Conservation (phyloP, 2,329 filamentous ascomycete genomes). For the Fusarium nurragi region DNA sequence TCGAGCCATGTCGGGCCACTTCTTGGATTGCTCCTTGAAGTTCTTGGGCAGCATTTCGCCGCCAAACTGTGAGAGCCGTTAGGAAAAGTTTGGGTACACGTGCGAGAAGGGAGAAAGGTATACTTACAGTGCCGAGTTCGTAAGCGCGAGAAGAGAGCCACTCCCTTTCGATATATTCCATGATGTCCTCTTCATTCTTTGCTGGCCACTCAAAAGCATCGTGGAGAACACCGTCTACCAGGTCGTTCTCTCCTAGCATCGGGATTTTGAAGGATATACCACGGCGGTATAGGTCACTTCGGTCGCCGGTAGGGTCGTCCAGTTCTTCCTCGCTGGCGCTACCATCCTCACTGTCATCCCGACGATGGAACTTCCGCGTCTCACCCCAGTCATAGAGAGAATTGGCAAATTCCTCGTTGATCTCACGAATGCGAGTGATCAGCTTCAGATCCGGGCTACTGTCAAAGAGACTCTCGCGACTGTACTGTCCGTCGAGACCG, state of each 20-base stretch:
- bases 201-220: slow-evolving; percentile 36
- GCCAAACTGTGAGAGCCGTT: slow-evolving; percentile 51
- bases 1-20: slow-evolving; percentile 60
- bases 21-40: slow-evolving; percentile 64
- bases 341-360: not conserved
- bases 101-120: no score
- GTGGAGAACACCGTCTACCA: slow-evolving; percentile 42
- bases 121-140: slow-evolving; percentile 62
- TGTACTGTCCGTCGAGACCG: slow-evolving; percentile 52
- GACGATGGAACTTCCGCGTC: not conserved
- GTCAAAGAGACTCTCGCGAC: slow-evolving; percentile 45
- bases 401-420: slow-evolving; percentile 51
- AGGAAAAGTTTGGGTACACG: no score
- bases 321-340: not conserved
- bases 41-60: slow-evolving; percentile 53
- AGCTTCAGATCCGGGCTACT: slow-evolving; percentile 47
- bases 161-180: slow-evolving; percentile 49
- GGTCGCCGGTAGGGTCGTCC: no score
- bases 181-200: slow-evolving; percentile 48
- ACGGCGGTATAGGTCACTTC: no score
- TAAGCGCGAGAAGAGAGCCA: slow-evolving; percentile 57
- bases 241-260: slow-evolving; percentile 5
- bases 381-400: slow-evolving; percentile 43
- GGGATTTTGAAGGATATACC: slow-evolving; percentile 9
- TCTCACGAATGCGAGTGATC: slow-evolving; percentile 51